phyloP scores from a whole-genome alignment of 176 grass and related monocot species.

The Leersia perrieri region DNA sequence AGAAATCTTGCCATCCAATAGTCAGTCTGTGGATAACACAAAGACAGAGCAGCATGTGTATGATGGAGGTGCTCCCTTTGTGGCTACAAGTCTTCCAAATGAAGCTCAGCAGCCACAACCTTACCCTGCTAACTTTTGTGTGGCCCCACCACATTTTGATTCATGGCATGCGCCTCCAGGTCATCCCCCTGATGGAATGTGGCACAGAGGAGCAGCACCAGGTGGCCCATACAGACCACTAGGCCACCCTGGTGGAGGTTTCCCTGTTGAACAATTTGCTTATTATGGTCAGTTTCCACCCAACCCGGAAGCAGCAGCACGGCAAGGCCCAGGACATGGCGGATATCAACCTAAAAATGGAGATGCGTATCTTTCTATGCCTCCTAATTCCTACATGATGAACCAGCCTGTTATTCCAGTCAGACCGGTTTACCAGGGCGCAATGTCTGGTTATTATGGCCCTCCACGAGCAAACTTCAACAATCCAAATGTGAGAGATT shows the following conservation, averaged over 20 bases:
- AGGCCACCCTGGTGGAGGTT: constrained; percentile 49
- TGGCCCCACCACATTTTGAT: constrained; percentile 59
- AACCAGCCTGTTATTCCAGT: constrained; percentile 69
- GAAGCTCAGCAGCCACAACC: constrained; percentile 46
- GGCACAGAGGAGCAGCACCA: constrained; percentile 58
- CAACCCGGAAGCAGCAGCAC: constrained; percentile 55
- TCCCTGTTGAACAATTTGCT: constrained; percentile 62
- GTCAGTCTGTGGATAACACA: constrained; percentile 48
- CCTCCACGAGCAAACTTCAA: constrained; percentile 53
- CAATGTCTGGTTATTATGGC: constrained; percentile 66
- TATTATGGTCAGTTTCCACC: constrained; percentile 68
- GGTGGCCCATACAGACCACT: constrained; percentile 58
- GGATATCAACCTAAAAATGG: constrained; percentile 64
- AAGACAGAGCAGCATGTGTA: constrained; percentile 54
- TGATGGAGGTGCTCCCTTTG: constrained; percentile 34
- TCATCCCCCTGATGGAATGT: constrained; percentile 69
- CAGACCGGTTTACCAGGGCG: constrained; percentile 65
- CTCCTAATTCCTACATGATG: constrained; percentile 65
- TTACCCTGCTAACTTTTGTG: constrained; percentile 45
- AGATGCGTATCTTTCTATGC: constrained; percentile 48
- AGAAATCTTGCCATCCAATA: constrained; percentile 24
- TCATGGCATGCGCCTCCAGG: constrained; percentile 64
- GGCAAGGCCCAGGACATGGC: constrained; percentile 39
- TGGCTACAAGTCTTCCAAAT: constrained; percentile 32
- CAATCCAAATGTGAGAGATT: constrained; percentile 50